Base-by-base conservation (phyloP, 805 yeast genomes). In the Kuraishia molischiana region DNA sequence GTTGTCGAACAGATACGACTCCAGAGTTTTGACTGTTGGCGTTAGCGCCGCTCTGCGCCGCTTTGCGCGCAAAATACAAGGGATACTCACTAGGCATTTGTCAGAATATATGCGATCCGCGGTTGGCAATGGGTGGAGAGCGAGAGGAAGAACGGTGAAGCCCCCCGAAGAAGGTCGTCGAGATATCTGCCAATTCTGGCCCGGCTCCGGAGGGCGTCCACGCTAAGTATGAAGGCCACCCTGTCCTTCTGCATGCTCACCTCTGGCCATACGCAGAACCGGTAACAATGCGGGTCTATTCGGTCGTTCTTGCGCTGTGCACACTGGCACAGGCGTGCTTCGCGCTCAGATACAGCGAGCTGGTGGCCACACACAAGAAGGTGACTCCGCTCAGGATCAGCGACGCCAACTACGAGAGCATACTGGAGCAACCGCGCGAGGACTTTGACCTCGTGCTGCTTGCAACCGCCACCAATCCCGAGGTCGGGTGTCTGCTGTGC, bases 401-500 rank as follows among this genome's bases (percentile, higher is more conserved):
- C n/a, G 86, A 79, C 49, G 58, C 57, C 34, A 85, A 78, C 53
- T 83, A 64, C 52, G 67, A 73, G 44, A 57, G 61, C 13, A 52
- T 79, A 17, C 60, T 85, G 39, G 61, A 61, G 19, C 85, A 85
- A 4, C 73, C 77, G 18, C 69, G 90, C 50, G 72, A 71, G 30
- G 86, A 85, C 49, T 77, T 74, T 56, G 69, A 81, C 29, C 52
- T 84, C n/a, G 67, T 83, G 10, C 50, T 77, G 24, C 67, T 80
- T 39, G 60, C 90, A 43, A 83, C 96, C 0, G 86, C 97, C 2
- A 72, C 79, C 8, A 69, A 78, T 35, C 68, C 85, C 2, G 74
- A 74, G 43, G 72, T 89, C 51, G 85, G 84, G 10, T 92, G 98
- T 62, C 63, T 64, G 1, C 64, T 84, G 37, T 92, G 98, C 68